Conservation (phyloP, 208 protist species). For the Endotrypanum monterogeii region DNA sequence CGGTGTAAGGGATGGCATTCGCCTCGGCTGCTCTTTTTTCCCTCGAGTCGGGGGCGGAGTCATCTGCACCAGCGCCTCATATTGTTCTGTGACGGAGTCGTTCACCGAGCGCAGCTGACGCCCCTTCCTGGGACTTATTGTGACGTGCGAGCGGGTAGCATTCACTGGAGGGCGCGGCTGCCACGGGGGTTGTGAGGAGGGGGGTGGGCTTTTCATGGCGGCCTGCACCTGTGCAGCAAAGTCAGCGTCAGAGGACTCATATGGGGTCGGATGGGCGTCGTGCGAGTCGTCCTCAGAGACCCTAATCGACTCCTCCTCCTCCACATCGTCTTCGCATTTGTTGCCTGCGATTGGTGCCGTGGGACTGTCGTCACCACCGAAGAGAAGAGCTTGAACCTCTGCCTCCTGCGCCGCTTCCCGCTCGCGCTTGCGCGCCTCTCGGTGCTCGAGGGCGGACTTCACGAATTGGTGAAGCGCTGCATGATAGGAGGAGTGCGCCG, state of each 20-base stretch:
- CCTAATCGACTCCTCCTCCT: neutral
- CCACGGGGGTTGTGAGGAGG: neutral
- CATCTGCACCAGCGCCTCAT: slow-evolving; percentile 7
- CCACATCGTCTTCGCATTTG: neutral
- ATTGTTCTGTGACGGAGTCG: slow-evolving; percentile 16
- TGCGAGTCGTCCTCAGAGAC: neutral
- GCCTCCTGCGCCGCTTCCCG: slow-evolving; percentile 25
- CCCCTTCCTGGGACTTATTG: neutral
- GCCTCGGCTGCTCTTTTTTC: neutral
- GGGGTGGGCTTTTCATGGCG: slow-evolving; percentile 24
- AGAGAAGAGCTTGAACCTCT: slow-evolving; percentile 36
- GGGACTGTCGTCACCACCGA: neutral
- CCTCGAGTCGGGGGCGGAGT: neutral
- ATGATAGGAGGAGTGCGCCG: slow-evolving; percentile 17
- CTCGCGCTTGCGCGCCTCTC: slow-evolving; percentile 18
- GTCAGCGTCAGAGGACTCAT: neutral
- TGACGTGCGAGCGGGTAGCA: slow-evolving; percentile 5
- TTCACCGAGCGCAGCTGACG: slow-evolving; percentile 1
- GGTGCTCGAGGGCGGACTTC: slow-evolving; percentile 16
- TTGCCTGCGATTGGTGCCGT: neutral
- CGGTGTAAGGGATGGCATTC: slow-evolving; percentile 1
- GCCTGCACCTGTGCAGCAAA: slow-evolving; percentile 28
- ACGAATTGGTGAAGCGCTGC: slow-evolving; percentile 33
- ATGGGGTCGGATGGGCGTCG: neutral
- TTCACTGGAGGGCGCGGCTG: slow-evolving; percentile 12